A percentile compares a stretch with the other conserved stretches of the same genome.
phyloP scores from a whole-genome alignment of 495 filamentous ascomycete species.

The Chaetomium fimeti region DNA sequence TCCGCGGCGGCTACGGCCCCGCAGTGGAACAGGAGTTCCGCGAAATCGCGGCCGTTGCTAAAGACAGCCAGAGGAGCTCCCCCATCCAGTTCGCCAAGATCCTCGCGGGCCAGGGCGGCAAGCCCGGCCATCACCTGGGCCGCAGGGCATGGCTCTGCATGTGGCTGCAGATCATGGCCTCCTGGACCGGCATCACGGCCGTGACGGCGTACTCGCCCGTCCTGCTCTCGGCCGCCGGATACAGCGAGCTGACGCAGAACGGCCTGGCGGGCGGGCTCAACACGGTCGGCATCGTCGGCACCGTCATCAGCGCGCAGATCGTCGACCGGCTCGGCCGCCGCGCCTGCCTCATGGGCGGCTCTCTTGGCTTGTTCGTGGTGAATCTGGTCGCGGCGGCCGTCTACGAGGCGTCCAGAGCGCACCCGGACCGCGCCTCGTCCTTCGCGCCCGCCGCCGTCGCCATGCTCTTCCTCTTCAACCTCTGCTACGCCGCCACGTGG shows the following conservation, averaged over 20 bases:
- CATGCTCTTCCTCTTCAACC: conserved; percentile 26
- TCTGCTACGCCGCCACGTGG: conserved; percentile 26
- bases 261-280: conserved; percentile 22
- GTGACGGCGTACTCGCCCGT: conserved; percentile 66
- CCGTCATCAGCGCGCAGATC: conserved; percentile 26
- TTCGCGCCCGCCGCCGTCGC: conserved; percentile 25
- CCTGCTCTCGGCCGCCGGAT: conserved; percentile 50
- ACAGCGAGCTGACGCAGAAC: conserved; percentile 22
- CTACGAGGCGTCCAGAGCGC: conserved; percentile 20
- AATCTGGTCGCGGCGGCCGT: conserved; percentile 20
- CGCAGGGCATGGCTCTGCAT: conserved; percentile 38
- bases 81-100: conserved; percentile 11
- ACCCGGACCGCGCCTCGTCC: conserved; percentile 20
- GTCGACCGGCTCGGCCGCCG: conserved; percentile 26
- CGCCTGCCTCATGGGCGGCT: conserved; percentile 21
- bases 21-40: conserved; percentile 7
- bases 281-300: conserved; percentile 25
- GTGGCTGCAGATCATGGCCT: conserved; percentile 72
- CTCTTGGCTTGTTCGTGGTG: conserved; percentile 17
- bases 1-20: conserved; percentile 6
- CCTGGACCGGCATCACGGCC: conserved; percentile 71
- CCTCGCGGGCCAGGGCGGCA: conserved; percentile 11
- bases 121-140: conserved; percentile 19
- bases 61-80: conserved; percentile 12
- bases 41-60: conserved; percentile 10